A percentile compares a stretch with the other conserved stretches of the same genome.
Evolutionary conservation across 805 yeast genomes (phyloP).

Genomic region (Nakazawaea holstii): DNA sequence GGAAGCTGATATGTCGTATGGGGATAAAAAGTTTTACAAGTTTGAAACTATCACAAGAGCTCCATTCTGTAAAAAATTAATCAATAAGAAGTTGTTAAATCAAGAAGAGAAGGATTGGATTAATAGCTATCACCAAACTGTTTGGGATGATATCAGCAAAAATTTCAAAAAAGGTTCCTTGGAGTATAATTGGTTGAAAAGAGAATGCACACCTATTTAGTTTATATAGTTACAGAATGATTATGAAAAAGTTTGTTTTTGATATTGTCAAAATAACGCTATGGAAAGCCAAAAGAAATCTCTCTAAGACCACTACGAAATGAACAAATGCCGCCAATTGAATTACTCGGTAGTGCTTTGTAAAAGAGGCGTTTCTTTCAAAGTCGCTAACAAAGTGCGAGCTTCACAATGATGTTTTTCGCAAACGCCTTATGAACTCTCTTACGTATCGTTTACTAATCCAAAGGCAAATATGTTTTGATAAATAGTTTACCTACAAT

Average conservation of each 20-base stretch:
- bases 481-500: too few relatives aligned
- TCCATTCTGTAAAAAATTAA: constrained; percentile 51
- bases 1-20: constrained; percentile 30
- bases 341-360: not conserved
- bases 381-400: not conserved
- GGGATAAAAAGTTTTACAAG: constrained; percentile 38
- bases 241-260: not conserved
- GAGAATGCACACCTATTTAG: constrained; percentile 24
- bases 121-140: constrained; percentile 39
- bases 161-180: constrained; percentile 31
- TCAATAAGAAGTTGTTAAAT: constrained; percentile 37
- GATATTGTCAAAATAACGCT: not conserved
- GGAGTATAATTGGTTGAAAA: constrained; percentile 44
- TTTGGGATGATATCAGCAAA: constrained; percentile 38
- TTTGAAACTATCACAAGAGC: constrained; percentile 55
- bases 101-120: constrained; percentile 45
- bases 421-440: too few relatives aligned
- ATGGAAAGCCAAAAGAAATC: not conserved
- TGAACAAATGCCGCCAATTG: too few relatives aligned
- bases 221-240: not conserved
- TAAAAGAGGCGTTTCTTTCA: too few relatives aligned
- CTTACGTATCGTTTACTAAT: too few relatives aligned
- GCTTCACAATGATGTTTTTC: not conserved
- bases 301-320: too few relatives aligned
- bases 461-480: too few relatives aligned